These are phyloP conservation scores for Collariella sp. DNA, from an alignment of 495 filamentous ascomycete species.

Conservation along the genomic window DNA sequence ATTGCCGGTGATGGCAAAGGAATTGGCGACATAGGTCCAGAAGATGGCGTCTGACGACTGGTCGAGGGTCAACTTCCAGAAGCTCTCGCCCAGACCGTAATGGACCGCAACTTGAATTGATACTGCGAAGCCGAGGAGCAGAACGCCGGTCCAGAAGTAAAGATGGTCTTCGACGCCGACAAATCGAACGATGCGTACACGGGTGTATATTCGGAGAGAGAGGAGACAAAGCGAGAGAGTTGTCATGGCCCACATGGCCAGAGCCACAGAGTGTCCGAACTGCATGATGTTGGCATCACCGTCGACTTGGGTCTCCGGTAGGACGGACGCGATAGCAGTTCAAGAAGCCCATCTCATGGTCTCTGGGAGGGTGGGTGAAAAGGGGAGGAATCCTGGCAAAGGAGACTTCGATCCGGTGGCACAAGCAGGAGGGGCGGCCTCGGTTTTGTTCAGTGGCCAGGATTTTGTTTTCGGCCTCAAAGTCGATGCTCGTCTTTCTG, in stretches of 20 bases:
- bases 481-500: no score
- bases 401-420: no score
- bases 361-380: background rate
- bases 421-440: no score
- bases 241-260: constrained; percentile 33
- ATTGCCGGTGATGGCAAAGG: constrained; percentile 33
- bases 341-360: background rate
- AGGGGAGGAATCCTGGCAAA: no score
- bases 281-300: constrained; percentile 18
- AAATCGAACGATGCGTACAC: constrained; percentile 30
- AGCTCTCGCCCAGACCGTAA: constrained; percentile 23
- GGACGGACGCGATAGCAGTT: no score
- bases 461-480: no score
- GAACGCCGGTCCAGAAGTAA: constrained; percentile 27
- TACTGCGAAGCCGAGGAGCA: constrained; percentile 28
- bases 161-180: constrained; percentile 33
- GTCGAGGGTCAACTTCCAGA: constrained; percentile 26
- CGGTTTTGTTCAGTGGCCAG: no score
- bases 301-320: background rate
- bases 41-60: constrained; percentile 30
- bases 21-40: constrained; percentile 34
- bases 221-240: constrained; percentile 25
- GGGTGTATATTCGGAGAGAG: constrained; percentile 30
- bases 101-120: constrained; percentile 32
- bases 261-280: constrained; percentile 24